Evolutionary conservation across 2,329 filamentous ascomycete genomes (phyloP), one percentile per base, ranked within the genome.

Genomic region (Cladosporium austrohemisphaericum): DNA sequence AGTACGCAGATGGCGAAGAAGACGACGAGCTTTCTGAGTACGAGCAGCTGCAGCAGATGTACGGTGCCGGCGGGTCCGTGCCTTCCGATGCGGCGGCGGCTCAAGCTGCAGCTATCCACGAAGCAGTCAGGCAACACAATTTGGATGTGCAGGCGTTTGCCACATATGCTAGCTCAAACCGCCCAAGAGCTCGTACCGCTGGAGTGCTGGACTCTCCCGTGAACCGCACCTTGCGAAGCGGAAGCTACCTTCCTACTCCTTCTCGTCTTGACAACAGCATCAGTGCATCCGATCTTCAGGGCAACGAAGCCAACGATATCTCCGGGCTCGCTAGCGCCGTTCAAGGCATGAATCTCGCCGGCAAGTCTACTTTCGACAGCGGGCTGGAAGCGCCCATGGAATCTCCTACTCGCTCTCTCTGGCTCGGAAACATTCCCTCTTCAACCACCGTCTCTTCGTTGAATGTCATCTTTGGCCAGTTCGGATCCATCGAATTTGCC

Each of bases 351-450:
- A 85, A 85, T 50, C 72, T 95, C 10, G 80, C 65, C 79, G 84
- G 68, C 77, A 87, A 65, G 75, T 80, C 52, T 38, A 70, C 65
- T 13, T 76, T 85, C 28, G 79, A 94, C 53, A 78, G 80, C 38
- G 78, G 80, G 8, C 88, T 95, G 52, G 89, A 95, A 55, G 81
- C 83, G 56, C 87, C 82, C 29, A 76, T 95, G 32, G 91, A 96
- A 65, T 88, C 88, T 1, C 92, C 92, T 16, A 97, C 93, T 10
- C 86, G 91, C 61, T 91, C 93, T 26, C 75, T 98, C 49, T 98
- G 93, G 93, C 86, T 98, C 43, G 93, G 93, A 49, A 96, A 92
- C 68, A 96, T 98, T 52, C 93, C 93, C 10, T 91, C 92, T 4
- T 97, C 93, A 2, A 98, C 93, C 2, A 98, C 93, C 0, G 91